Conservation (phyloP, 2,329 filamentous ascomycete genomes). For the Cercospora nicotianae region DNA sequence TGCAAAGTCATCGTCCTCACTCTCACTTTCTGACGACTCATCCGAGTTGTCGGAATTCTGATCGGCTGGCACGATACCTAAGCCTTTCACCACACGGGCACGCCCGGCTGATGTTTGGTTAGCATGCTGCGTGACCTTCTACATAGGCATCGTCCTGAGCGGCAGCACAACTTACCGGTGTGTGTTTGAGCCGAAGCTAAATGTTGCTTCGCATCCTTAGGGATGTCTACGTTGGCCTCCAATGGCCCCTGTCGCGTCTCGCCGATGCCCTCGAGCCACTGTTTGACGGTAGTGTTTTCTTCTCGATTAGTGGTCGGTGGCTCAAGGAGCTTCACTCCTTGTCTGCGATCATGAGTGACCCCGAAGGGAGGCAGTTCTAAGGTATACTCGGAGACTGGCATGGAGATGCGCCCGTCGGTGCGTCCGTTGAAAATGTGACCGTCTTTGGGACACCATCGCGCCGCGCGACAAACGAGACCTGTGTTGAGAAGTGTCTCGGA, state of each 20-base stretch:
- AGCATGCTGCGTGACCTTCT: background rate
- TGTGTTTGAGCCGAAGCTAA: slow-evolving; percentile 18
- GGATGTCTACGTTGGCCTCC: slow-evolving; percentile 22
- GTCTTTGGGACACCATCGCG: slow-evolving; percentile 15
- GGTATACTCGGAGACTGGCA: slow-evolving; percentile 1
- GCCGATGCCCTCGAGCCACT: slow-evolving; percentile 33
- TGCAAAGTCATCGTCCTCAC: slow-evolving; percentile 8
- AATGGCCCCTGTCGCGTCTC: slow-evolving; percentile 24
- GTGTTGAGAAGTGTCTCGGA: slow-evolving; percentile 8
- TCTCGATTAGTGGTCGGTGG: slow-evolving; percentile 15
- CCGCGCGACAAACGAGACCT: slow-evolving; percentile 27
- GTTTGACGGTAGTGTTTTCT: slow-evolving; percentile 19
- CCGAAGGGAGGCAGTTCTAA: slow-evolving; percentile 18
- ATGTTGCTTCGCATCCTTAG: slow-evolving; percentile 28
- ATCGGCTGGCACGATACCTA: slow-evolving; percentile 6
- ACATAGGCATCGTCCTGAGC: slow-evolving; percentile 6
- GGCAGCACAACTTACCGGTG: background rate
- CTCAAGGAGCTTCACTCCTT: background rate
- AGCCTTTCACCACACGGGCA: slow-evolving; percentile 25
- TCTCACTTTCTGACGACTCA: slow-evolving; percentile 12
- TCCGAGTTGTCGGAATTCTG: slow-evolving; percentile 4
- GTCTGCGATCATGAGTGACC: slow-evolving; percentile 11
- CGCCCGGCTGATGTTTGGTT: slow-evolving; percentile 6
- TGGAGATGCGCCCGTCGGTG: slow-evolving; percentile 14
- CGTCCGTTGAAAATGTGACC: slow-evolving; percentile 32